A percentile compares a stretch with the other conserved stretches of the same genome.
Evolutionary conservation across 768 basidiomycete genomes (phyloP).

Genomic region (Boletus rex-veris): DNA sequence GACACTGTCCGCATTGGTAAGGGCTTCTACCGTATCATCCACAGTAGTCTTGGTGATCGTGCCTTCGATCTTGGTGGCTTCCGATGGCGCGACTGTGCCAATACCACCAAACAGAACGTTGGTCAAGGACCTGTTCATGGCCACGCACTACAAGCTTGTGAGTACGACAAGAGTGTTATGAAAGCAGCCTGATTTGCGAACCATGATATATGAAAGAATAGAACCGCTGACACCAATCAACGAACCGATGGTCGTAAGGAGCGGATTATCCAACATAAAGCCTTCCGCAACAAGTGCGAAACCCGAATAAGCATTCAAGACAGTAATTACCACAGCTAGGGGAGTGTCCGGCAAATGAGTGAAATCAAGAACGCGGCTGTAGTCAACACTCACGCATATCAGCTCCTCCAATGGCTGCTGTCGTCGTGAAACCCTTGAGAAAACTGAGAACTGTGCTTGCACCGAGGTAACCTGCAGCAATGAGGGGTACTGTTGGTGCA

Average conservation of each 20-base stretch:
- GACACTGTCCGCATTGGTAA: conserved; percentile 78
- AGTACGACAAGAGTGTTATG: not conserved
- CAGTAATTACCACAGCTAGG: conserved; percentile 84
- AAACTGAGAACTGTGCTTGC: conserved; percentile 76
- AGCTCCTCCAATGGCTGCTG: conserved; percentile 88
- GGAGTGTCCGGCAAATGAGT: conserved; percentile 5
- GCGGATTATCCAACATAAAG: conserved; percentile 86
- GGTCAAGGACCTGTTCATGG: conserved; percentile 84
- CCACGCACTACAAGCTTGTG: conserved; percentile 60
- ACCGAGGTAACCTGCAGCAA: conserved; percentile 77
- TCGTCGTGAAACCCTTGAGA: conserved; percentile 82
- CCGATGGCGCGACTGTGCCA: conserved; percentile 48
- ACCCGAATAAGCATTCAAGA: conserved; percentile 87
- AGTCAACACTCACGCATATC: conserved; percentile 73
- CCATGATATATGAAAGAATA: conserved; percentile 92
- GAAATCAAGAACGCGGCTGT: not conserved
- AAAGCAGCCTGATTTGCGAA: conserved; percentile 32
- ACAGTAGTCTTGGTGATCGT: conserved; percentile 71
- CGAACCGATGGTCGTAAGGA: conserved; percentile 80
- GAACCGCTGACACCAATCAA: conserved; percentile 89
- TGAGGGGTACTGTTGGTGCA: conserved; percentile 63
- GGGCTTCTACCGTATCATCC: conserved; percentile 77
- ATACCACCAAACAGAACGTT: conserved; percentile 92
- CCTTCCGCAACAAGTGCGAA: conserved; percentile 91
- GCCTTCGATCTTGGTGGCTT: conserved; percentile 78